Base-by-base conservation (phyloP, 208 protist genomes). In the Leishmania major region DNA sequence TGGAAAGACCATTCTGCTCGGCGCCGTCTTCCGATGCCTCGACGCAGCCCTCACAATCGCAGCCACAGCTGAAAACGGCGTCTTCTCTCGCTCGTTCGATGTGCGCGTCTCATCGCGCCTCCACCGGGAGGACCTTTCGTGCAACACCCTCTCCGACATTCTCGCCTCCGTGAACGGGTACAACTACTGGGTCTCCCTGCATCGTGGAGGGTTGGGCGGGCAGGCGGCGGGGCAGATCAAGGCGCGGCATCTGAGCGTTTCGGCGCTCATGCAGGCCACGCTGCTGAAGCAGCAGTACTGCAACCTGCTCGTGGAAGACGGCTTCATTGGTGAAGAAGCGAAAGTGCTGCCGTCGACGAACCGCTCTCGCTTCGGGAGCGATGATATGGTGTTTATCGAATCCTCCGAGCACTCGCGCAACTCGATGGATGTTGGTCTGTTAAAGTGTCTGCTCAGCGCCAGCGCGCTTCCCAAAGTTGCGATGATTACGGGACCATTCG, bases 11-110 rank as follows among this genome's bases (percentile, higher is more conserved):
- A 90, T 99, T 57, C 74, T 99, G 2, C 96, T 97, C 74, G 97
- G 95, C 10, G 92, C 88, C 35, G 89, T 99, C 0, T 90, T 99
- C 28, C 64, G 88, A 37, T 99, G 98, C 86, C 79, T 99, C 43
- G 98, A 99, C 88, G 90, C 97, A 0, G 90, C 96, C 25, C 87
- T 99, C 43, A 99, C 98, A 1, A 93, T 99, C 77, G 98, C 98
- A 0, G 94, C 98, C 4, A 80, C 84, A 25, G 79, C 64, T 8
- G 79, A 95, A 28, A 75, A 72, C 11, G 91, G 93, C 78, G 89
- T 96, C 49, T 98, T 97, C 77, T 59, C 84, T 19, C 83, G 88
- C 77, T 78, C 80, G 25, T 88, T 89, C 25, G 92, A 95, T 43
- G 83, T 89, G 28, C 83, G 91, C 3, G 84, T 88, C 22, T 86